A percentile compares a stretch with the other conserved stretches of the same genome.
phyloP scores from a whole-genome alignment of 1,284 basidiomycete genomes.

The Lentinus polychrous region DNA sequence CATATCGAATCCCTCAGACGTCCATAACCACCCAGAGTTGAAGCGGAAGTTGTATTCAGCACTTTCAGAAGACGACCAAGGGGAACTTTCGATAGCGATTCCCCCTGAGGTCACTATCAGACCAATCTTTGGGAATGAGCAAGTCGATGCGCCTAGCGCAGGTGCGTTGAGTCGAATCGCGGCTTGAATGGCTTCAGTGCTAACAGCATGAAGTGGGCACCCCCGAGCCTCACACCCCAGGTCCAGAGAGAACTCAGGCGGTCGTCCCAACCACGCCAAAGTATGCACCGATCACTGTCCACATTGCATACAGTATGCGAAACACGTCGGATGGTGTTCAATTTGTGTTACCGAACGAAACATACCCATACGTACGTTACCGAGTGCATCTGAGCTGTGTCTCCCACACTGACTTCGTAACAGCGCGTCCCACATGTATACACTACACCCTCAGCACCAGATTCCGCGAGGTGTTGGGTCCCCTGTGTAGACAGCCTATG shows the following conservation, averaged over 20 bases:
- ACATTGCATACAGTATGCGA: slow-evolving; percentile 74
- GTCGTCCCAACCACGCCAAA: slow-evolving; percentile 45
- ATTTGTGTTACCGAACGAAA: slow-evolving; percentile 75
- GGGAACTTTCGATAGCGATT: slow-evolving; percentile 88
- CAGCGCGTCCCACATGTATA: slow-evolving; percentile 92
- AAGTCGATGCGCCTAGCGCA: slow-evolving; percentile 38
- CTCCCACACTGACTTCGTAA: slow-evolving; percentile 12
- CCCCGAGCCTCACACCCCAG: slow-evolving; percentile 71
- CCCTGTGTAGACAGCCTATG: slow-evolving; percentile 94
- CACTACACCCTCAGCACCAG: slow-evolving; percentile 83
- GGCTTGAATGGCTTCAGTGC: neutral
- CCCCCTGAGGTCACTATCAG: slow-evolving; percentile 74
- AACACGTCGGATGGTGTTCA: slow-evolving; percentile 85
- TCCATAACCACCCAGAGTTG: slow-evolving; percentile 87
- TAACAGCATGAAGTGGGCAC: slow-evolving; percentile 47
- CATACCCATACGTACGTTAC: slow-evolving; percentile 77
- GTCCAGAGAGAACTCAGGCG: slow-evolving; percentile 27
- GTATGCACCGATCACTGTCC: slow-evolving; percentile 71
- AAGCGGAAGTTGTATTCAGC: slow-evolving; percentile 92
- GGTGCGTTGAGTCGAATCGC: slow-evolving; percentile 26
- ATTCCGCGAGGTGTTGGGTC: slow-evolving; percentile 93
- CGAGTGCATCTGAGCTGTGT: slow-evolving; percentile 2
- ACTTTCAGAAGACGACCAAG: slow-evolving; percentile 85
- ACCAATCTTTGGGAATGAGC: slow-evolving; percentile 40
- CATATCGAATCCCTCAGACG: slow-evolving; percentile 70